Evolutionary conservation across 306 rosid species (phyloP).

Genomic region (Citrullus colocynthis): DNA sequence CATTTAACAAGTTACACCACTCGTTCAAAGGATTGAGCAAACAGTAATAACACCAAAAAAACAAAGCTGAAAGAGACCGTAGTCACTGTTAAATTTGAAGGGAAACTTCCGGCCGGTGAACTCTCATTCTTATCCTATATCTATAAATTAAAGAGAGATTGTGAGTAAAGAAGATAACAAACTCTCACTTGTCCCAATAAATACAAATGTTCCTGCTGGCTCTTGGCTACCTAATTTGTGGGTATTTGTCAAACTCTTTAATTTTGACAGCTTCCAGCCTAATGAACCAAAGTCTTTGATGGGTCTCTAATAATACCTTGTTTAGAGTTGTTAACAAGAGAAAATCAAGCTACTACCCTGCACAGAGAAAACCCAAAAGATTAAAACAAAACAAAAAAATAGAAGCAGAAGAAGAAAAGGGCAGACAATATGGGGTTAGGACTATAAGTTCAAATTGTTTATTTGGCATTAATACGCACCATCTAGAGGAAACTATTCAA

Average conservation of each 20-base stretch:
- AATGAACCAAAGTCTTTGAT: neutral
- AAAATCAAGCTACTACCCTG: neutral
- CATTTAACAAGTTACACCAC: conserved; percentile 17
- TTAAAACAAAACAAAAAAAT: neutral
- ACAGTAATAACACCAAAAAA: conserved; percentile 17
- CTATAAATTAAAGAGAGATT: neutral
- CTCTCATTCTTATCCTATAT: neutral
- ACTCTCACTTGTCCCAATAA: neutral
- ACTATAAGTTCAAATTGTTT: neutral
- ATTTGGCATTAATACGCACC: neutral
- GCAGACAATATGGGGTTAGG: neutral
- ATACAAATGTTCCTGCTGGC: conserved; percentile 5
- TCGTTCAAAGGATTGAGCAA: neutral
- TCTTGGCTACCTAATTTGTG: neutral
- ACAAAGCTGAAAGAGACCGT: conserved; percentile 20
- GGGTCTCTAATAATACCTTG: neutral
- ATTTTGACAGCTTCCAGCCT: neutral
- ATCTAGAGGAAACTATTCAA: neutral
- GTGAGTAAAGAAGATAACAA: neutral
- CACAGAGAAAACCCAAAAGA: neutral
- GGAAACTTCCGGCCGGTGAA: neutral
- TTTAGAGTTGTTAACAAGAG: neutral
- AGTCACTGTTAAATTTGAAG: conserved; percentile 4
- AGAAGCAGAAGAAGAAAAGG: neutral
- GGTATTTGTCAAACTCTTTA: neutral